Base-by-base conservation (phyloP, 1,284 basidiomycete genomes). In the Sporisorium reilianum region DNA sequence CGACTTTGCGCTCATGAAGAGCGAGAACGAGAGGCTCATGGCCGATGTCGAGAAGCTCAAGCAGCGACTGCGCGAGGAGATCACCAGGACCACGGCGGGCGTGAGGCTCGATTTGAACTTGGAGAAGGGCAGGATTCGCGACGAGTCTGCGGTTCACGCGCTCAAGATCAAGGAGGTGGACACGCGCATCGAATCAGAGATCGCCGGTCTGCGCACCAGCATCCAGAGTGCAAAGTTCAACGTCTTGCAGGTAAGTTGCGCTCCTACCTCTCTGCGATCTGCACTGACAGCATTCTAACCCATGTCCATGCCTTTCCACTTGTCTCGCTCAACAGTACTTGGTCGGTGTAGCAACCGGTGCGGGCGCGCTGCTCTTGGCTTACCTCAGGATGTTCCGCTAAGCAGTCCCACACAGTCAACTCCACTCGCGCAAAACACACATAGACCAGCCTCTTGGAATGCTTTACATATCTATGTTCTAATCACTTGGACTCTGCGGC, bases 131-230 rank as follows among this genome's bases (percentile, higher is more conserved):
- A 88, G 96, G 42, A 94, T 98, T 87, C 87, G 97, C 45, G 95
- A 99, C 82, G 95, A 99, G 87, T 91, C 91, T 66, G 92, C 91
- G 63, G 90, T 92, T 48, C 94, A 98, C 81, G 95, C 97, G 80
- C 88, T 97, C 70, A 98, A 98, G 89, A 94, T 99, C 85, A 95
- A 95, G 85, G 97, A 99, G 85, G 95, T 98, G 14, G 96, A 99
- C 81, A 98, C 96, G 2, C 87, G 94, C 79, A 98, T 99, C 80
- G 96, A 99, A 86, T 92, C 93, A 82, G 96, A 98, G 86, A 98
- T 98, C 82, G 94, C 95, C 2, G 90, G 91, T 6, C 85, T 98
- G 55, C 87, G 94, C 52, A 97, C 96, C 1, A 89, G 92, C 51
- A 97, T 97, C 57, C 94, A 97, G 84, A 91, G 93, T 25, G 93